Conservation (phyloP, 257 asterid species). For the Vinca minor region DNA sequence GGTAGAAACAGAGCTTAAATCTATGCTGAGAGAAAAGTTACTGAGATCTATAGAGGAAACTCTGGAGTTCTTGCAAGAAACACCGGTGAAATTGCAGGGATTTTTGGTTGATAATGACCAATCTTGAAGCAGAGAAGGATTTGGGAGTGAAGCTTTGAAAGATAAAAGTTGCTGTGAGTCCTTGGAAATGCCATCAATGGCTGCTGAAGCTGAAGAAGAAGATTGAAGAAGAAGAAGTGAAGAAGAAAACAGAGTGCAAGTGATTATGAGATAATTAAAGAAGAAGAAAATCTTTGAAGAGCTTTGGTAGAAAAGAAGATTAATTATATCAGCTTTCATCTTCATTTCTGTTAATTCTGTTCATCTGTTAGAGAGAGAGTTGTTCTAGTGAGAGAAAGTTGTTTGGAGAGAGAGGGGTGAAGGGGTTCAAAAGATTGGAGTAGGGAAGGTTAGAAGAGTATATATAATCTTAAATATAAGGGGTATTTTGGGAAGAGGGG, state of each 20-base stretch:
- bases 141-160: conserved; percentile 53
- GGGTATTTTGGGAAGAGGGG: no score
- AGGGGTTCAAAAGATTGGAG: conserved; percentile 41
- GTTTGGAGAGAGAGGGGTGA: conserved; percentile 16
- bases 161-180: conserved; percentile 60
- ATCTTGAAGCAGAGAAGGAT: conserved; percentile 35
- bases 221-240: no score
- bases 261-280: conserved; percentile 11
- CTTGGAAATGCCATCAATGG: conserved; percentile 15
- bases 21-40: conserved; percentile 32
- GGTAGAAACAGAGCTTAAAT: conserved; percentile 38
- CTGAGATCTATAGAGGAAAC: conserved; percentile 64
- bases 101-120: conserved; percentile 54
- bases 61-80: conserved; percentile 43
- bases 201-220: no score
- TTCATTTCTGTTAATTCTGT: conserved; percentile 12
- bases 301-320: no score
- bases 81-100: conserved; percentile 66
- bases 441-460: conserved; percentile 37
- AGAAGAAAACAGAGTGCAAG: conserved; percentile 10
- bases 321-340: conserved; percentile 34
- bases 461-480: conserved; percentile 50
- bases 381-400: conserved; percentile 6
- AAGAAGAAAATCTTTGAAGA: conserved; percentile 21
- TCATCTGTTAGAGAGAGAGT: conserved; percentile 30